Conservation (phyloP, 176 grass and related monocot genomes). For the Bromus sterilis region DNA sequence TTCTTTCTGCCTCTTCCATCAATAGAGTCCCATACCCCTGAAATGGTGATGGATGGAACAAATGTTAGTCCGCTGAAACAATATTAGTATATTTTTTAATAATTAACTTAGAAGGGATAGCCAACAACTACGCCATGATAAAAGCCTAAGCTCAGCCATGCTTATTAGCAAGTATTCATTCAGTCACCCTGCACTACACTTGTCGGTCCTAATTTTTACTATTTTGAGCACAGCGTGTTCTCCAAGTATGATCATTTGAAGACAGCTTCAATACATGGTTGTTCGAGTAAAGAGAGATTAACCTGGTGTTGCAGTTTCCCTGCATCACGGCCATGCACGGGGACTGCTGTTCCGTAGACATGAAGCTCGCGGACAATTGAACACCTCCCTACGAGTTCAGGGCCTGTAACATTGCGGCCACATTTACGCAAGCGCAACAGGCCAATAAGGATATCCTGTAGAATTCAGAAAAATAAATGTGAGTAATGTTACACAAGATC, state of each 20-base stretch:
- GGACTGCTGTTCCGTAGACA: conserved; percentile 97
- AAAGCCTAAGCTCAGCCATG: not conserved
- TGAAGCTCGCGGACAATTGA: conserved; percentile 98
- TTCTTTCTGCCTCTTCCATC: conserved; percentile 99
- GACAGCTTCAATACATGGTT: not conserved
- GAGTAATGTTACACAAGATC: not conserved
- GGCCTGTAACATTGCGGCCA: conserved; percentile 76
- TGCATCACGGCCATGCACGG: conserved; percentile 83
- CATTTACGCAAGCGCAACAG: conserved; percentile 81
- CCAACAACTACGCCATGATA: not conserved
- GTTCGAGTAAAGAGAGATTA: not conserved
- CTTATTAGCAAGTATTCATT: not conserved
- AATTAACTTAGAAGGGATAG: not conserved
- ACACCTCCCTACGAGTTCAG: conserved; percentile 84
- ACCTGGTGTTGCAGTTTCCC: conserved; percentile 95
- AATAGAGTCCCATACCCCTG: conserved; percentile 89
- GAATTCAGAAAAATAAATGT: conserved; percentile 8
- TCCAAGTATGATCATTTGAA: not conserved
- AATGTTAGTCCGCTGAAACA: not conserved
- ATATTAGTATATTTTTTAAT: not conserved
- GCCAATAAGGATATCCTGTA: conserved; percentile 93
- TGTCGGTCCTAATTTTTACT: not conserved
- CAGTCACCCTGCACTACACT: not conserved
- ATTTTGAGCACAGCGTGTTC: not conserved
- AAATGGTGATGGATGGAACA: not conserved